Evolutionary conservation across 805 yeast genomes (phyloP).

Genomic region (Maudiozyma turicensis): DNA sequence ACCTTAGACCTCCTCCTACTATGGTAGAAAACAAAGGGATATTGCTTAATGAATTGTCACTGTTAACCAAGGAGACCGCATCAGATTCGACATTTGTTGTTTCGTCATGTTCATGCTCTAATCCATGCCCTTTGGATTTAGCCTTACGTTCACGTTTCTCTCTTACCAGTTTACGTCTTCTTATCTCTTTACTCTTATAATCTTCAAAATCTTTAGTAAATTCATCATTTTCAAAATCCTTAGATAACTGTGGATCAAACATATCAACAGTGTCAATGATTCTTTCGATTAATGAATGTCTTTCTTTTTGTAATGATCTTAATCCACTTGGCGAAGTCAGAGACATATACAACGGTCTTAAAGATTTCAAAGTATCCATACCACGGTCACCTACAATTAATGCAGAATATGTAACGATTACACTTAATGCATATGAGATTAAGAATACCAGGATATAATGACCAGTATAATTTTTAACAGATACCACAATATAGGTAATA

Average conservation of each 20-base stretch:
- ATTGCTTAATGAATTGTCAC: conserved; percentile 31
- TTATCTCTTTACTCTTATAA: conserved; percentile 29
- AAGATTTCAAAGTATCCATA: conserved; percentile 73
- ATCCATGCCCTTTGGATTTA: conserved; percentile 2
- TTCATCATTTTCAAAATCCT: conserved; percentile 58
- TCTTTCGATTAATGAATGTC: conserved; percentile 55
- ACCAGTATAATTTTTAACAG: conserved; percentile 17
- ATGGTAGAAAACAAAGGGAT: conserved; percentile 37
- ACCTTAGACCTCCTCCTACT: conserved; percentile 9
- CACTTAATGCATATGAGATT: conserved; percentile 55
- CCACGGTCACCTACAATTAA: conserved; percentile 89
- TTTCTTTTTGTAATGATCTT: conserved; percentile 46
- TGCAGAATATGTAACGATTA: conserved; percentile 77
- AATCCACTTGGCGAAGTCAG: conserved; percentile 49
- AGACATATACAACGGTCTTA: conserved; percentile 69
- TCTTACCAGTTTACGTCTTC: conserved; percentile 29
- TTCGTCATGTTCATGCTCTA: conserved; percentile 16
- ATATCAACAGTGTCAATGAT: conserved; percentile 74
- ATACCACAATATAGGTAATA: conserved; percentile 30
- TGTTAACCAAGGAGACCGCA: conserved; percentile 32
- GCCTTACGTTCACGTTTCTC: conserved; percentile 7
- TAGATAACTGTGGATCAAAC: conserved; percentile 76
- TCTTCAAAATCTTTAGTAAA: conserved; percentile 23
- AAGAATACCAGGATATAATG: conserved; percentile 35
- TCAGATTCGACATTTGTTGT: conserved; percentile 37